Conservation (phyloP, 1,284 basidiomycete species). For the Heterobasidion irregulare region DNA sequence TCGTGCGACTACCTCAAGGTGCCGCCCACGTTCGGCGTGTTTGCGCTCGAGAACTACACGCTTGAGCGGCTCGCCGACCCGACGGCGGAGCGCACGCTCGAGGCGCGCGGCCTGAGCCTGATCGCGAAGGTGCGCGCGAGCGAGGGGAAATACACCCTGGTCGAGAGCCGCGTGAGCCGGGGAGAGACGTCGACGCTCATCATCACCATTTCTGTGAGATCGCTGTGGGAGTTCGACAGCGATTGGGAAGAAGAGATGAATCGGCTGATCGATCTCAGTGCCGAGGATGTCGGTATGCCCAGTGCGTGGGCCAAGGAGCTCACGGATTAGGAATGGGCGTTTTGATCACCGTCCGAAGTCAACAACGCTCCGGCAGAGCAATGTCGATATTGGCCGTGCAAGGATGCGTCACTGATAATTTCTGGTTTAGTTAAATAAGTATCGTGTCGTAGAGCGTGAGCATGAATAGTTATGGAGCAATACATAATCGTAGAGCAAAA, state of each 20-base stretch:
- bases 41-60: constrained; percentile 18
- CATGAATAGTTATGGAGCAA: too few species aligned
- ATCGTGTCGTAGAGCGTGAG: too few species aligned
- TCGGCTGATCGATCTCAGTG: neutral
- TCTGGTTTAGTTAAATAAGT: too few species aligned
- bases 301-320: too few species aligned
- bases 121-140: constrained; percentile 21
- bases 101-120: constrained; percentile 18
- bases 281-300: too few species aligned
- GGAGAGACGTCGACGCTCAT: constrained; percentile 21
- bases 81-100: constrained; percentile 15
- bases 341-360: too few species aligned
- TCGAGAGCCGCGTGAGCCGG: constrained; percentile 25
- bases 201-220: constrained; percentile 14
- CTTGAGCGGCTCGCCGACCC: constrained; percentile 2
- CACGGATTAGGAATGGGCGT: too few species aligned
- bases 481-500: too few species aligned
- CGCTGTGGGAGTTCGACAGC: neutral
- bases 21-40: constrained; percentile 19
- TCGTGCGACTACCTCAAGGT: constrained; percentile 24
- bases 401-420: too few species aligned
- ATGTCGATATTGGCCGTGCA: too few species aligned
- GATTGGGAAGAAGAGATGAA: too few species aligned
- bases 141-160: constrained; percentile 22
- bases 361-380: too few species aligned